phyloP scores from a whole-genome alignment of 768 basidiomycete species.

The Leccinum disarticulatum region DNA sequence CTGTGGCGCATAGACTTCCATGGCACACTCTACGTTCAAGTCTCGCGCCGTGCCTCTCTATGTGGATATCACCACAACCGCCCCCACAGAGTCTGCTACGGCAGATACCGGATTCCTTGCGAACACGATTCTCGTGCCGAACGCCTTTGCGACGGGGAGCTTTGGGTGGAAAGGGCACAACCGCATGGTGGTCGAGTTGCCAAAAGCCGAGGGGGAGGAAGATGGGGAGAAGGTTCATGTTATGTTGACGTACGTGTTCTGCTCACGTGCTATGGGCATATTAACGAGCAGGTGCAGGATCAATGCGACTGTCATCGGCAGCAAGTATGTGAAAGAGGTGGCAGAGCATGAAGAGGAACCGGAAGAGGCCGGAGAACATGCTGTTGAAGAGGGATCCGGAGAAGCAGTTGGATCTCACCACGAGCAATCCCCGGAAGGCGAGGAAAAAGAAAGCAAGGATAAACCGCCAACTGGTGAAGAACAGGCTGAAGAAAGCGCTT shows the following conservation, averaged over 20 bases:
- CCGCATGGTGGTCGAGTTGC: constrained; percentile 63
- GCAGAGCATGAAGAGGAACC: constrained; percentile 37
- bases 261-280: background rate
- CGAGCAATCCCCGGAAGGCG: constrained; percentile 22
- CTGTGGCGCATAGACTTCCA: constrained; percentile 36
- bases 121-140: constrained; percentile 53
- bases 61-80: constrained; percentile 64
- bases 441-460: constrained; percentile 26
- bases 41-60: constrained; percentile 69
- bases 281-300: constrained; percentile 43
- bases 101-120: constrained; percentile 64
- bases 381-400: constrained; percentile 30
- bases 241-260: constrained; percentile 62
- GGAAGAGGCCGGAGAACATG: constrained; percentile 21
- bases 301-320: constrained; percentile 74
- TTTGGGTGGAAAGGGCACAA: constrained; percentile 85
- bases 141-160: constrained; percentile 68
- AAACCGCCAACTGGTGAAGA: constrained; percentile 19
- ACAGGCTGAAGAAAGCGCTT: constrained; percentile 17
- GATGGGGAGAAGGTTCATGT: constrained; percentile 68
- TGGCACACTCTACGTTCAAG: constrained; percentile 56
- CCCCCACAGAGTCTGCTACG: constrained; percentile 40
- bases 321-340: constrained; percentile 51
- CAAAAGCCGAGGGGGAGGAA: constrained; percentile 45
- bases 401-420: constrained; percentile 26